Evolutionary conservation across 495 filamentous ascomycete species (phyloP).

Genomic region (Penicillium riverlandense): DNA sequence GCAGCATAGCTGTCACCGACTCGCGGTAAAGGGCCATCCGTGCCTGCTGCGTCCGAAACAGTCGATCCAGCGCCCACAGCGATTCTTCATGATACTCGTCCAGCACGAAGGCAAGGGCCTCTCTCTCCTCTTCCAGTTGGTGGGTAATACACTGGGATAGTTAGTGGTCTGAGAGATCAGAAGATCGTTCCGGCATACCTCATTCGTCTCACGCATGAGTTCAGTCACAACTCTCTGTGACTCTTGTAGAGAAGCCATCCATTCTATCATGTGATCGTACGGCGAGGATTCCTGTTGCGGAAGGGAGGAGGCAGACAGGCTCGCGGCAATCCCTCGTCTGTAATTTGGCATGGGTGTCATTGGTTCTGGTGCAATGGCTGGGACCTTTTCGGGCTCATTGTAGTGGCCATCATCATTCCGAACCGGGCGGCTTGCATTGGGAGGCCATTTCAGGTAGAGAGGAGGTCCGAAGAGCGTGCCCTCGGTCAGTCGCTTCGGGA

Average conservation of each 20-base stretch:
- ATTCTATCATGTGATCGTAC: slow-evolving; percentile 3
- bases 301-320: not conserved
- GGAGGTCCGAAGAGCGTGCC: too few species aligned
- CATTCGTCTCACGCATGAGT: slow-evolving; percentile 15
- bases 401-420: not conserved
- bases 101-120: slow-evolving; percentile 19
- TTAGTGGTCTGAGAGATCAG: not conserved
- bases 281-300: not conserved
- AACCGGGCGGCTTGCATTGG: too few species aligned
- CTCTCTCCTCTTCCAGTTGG: slow-evolving; percentile 26
- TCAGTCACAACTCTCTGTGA: slow-evolving; percentile 15
- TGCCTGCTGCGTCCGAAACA: slow-evolving; percentile 24
- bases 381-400: not conserved
- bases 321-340: too few species aligned
- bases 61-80: slow-evolving; percentile 26
- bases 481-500: too few species aligned
- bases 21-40: slow-evolving; percentile 24
- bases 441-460: too few species aligned
- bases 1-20: slow-evolving; percentile 22
- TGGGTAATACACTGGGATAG: slow-evolving; percentile 15
- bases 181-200: slow-evolving; percentile 11
- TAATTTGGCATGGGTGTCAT: too few species aligned
- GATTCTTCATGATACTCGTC: slow-evolving; percentile 21
- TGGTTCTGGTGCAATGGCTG: not conserved
- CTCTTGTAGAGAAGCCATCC: slow-evolving; percentile 18